Conservation (phyloP, 2,329 filamentous ascomycete species). For the Septoria linicola region DNA sequence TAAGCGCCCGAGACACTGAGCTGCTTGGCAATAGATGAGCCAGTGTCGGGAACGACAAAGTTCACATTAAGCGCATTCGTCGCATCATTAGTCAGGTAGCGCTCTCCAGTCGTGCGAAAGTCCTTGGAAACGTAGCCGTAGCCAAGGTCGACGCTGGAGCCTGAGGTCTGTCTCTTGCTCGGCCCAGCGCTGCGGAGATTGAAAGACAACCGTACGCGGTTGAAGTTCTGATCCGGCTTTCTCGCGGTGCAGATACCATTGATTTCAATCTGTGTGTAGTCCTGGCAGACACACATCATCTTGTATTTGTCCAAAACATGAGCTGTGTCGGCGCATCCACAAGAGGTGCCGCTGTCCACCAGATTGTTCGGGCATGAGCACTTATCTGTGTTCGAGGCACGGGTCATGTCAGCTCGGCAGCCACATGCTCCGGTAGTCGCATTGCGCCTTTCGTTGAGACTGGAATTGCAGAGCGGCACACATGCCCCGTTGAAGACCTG, state of each 20-base stretch:
- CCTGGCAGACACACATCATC: neutral
- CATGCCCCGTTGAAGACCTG: slow-evolving; percentile 1
- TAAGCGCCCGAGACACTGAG: neutral
- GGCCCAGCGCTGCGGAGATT: neutral
- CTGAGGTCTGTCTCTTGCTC: neutral
- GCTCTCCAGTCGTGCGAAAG: neutral
- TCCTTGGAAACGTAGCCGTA: neutral
- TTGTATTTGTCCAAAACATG: no score
- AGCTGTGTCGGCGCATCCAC: neutral
- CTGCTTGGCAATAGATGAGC: neutral
- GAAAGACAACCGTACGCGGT: neutral
- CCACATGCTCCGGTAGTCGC: neutral
- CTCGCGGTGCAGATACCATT: slow-evolving; percentile 1
- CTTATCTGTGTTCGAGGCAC: neutral
- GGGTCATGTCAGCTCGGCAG: neutral
- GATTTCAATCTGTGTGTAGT: neutral
- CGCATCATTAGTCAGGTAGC: neutral
- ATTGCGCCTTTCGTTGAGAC: neutral
- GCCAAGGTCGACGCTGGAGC: neutral
- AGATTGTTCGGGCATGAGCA: neutral
- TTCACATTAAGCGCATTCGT: neutral
- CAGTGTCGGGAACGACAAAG: neutral
- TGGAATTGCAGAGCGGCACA: neutral
- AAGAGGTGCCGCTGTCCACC: neutral
- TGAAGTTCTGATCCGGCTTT: neutral